These are phyloP conservation scores for Alternaria brassicae DNA, from an alignment of 2,329 filamentous ascomycete genomes.

Conservation along the genomic window DNA sequence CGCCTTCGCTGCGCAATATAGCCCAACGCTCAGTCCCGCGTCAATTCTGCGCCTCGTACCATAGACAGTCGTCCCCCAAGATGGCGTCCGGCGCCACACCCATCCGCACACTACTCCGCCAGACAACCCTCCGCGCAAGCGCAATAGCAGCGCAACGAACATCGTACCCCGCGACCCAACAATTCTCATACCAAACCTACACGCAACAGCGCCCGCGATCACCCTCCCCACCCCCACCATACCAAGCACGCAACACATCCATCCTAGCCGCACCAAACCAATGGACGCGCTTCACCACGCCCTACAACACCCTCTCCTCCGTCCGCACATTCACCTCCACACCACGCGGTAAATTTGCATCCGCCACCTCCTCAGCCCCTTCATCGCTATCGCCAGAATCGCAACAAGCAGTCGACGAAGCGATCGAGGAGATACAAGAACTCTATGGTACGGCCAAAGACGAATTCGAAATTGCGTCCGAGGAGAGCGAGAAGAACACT, in stretches of 20 bases:
- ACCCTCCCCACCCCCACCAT: constrained; percentile 35
- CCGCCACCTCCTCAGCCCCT: constrained; percentile 6
- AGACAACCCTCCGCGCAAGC: constrained; percentile 35
- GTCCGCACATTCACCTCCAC: constrained; percentile 42
- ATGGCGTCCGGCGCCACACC: constrained; percentile 35
- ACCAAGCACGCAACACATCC: constrained; percentile 34
- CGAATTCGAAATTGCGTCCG: constrained; percentile 60
- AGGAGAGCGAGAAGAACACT: constrained; percentile 61
- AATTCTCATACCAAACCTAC: constrained; percentile 22
- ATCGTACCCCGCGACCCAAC: constrained; percentile 29
- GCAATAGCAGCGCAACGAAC: constrained; percentile 32
- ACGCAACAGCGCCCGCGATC: constrained; percentile 29
- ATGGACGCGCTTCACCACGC: constrained; percentile 46
- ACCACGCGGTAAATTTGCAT: constrained; percentile 12
- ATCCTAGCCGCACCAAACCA: constrained; percentile 32
- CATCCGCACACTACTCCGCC: constrained; percentile 41
- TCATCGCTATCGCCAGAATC: constrained; percentile 28
- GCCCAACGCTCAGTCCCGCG: constrained; percentile 17
- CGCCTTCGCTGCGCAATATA: constrained; percentile 18
- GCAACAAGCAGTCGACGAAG: constrained; percentile 35
- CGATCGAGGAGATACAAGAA: constrained; percentile 48
- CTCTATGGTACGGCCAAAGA: constrained; percentile 50
- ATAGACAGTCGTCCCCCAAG: constrained; percentile 25
- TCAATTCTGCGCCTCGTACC: constrained; percentile 18
- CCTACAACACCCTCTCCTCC: constrained; percentile 38